These are phyloP conservation scores for Jackrogersella minutella DNA, from an alignment of 495 filamentous ascomycete species.

Conservation along the genomic window DNA sequence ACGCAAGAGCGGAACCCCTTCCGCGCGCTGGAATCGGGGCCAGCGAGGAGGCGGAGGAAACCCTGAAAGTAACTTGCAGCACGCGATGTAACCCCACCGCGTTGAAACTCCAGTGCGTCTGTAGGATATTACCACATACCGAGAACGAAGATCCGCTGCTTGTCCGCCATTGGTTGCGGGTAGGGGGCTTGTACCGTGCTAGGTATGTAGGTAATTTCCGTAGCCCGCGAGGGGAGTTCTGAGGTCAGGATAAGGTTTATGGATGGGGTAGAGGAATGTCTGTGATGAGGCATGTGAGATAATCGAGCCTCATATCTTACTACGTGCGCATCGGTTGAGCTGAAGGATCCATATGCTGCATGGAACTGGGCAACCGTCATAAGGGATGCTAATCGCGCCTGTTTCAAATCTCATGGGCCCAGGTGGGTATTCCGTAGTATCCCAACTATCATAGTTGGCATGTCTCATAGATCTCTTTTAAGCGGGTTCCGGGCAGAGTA, in stretches of 20 bases:
- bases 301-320: not conserved
- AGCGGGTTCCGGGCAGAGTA: no score
- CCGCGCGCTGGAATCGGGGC: no score
- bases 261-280: not conserved
- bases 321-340: not conserved
- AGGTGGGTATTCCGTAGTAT: no score
- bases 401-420: not conserved
- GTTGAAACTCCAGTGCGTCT: no score
- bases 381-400: not conserved
- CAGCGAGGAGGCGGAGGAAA: no score
- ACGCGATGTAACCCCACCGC: not conserved
- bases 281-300: not conserved
- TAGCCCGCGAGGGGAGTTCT: not conserved
- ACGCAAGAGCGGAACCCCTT: not conserved
- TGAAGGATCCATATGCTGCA: not conserved
- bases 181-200: not conserved
- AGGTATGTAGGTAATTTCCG: not conserved
- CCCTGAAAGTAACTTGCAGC: not conserved
- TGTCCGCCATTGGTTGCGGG: not conserved
- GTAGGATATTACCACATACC: not conserved
- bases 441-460: no score
- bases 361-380: not conserved
- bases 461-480: no score
- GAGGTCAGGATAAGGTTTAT: not conserved
- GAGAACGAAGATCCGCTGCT: not conserved